phyloP scores from a whole-genome alignment of 2,329 filamentous ascomycete genomes.

The Chaetomium sp. region DNA sequence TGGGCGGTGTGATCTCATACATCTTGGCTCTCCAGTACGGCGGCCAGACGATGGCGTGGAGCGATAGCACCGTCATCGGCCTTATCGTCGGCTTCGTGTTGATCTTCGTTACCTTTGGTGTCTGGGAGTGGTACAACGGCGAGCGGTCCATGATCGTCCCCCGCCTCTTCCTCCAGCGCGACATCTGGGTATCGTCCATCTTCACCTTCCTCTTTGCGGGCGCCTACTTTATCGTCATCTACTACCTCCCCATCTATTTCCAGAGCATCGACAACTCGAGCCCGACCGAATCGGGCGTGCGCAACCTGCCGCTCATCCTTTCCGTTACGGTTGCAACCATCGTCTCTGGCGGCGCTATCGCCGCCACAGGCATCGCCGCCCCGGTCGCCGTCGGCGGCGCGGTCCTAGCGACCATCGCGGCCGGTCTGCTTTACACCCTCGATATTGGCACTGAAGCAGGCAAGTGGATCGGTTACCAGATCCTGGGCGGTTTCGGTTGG shows the following conservation, averaged over 20 bases:
- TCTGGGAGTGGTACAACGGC: slow-evolving; percentile 42
- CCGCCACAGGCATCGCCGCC: slow-evolving; percentile 38
- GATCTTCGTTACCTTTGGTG: slow-evolving; percentile 34
- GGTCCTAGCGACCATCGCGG: slow-evolving; percentile 42
- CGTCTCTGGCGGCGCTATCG: slow-evolving; percentile 30
- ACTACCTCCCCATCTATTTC: slow-evolving; percentile 48
- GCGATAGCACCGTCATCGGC: slow-evolving; percentile 41
- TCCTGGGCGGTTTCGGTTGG: slow-evolving; percentile 47
- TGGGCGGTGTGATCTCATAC: slow-evolving; percentile 45
- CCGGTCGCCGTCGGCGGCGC: slow-evolving; percentile 44
- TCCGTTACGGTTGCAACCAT: slow-evolving; percentile 39
- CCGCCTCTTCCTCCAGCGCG: slow-evolving; percentile 40
- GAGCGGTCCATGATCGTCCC: slow-evolving; percentile 44
- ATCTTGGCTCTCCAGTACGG: slow-evolving; percentile 52
- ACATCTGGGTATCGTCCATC: slow-evolving; percentile 38
- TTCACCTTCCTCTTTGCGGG: slow-evolving; percentile 42
- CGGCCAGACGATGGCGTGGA: slow-evolving; percentile 44
- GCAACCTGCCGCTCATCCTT: slow-evolving; percentile 41
- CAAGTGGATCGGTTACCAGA: slow-evolving; percentile 52
- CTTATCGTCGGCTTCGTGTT: slow-evolving; percentile 42
- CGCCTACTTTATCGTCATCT: slow-evolving; percentile 43
- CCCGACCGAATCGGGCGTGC: slow-evolving; percentile 42
- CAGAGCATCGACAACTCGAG: slow-evolving; percentile 43
- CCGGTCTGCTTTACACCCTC: slow-evolving; percentile 44
- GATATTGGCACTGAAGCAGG: slow-evolving; percentile 38